These are phyloP conservation scores for Geranium incanum DNA, from an alignment of 441 rosid species.

Conservation along the genomic window DNA sequence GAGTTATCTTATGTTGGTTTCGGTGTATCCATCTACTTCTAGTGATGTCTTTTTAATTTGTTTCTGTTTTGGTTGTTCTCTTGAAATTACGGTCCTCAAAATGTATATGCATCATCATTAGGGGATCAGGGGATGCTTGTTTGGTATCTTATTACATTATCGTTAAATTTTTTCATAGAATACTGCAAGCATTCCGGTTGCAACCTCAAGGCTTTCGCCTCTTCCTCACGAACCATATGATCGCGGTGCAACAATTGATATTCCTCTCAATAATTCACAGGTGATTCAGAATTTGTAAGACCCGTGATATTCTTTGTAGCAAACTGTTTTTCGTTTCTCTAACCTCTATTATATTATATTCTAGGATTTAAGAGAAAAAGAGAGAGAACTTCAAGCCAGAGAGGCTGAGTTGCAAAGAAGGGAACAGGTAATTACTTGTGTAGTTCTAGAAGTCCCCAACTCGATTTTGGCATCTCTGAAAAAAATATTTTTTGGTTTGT, in stretches of 20 bases:
- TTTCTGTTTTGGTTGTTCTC: too few relatives aligned
- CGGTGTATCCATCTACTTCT: too few relatives aligned
- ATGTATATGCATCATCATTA: background rate
- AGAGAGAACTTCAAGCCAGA: slow-evolving; percentile 84
- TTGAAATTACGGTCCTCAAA: background rate
- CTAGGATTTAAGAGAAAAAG: slow-evolving; percentile 74
- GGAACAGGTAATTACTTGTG: slow-evolving; percentile 59
- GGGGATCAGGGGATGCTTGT: slow-evolving; percentile 6
- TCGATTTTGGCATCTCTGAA: too few relatives aligned
- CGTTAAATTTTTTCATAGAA: slow-evolving; percentile 39
- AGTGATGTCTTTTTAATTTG: too few relatives aligned
- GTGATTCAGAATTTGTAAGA: slow-evolving; percentile 27
- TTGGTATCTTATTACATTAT: slow-evolving; percentile 16
- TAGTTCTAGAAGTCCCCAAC: background rate
- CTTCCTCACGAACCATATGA: slow-evolving; percentile 98
- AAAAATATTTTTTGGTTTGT: background rate
- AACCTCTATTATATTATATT: slow-evolving; percentile 6
- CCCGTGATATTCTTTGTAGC: slow-evolving; percentile 6
- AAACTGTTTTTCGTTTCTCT: slow-evolving; percentile 4
- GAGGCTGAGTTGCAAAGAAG: slow-evolving; percentile 77
- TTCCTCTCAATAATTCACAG: slow-evolving; percentile 70
- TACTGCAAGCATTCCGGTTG: slow-evolving; percentile 61
- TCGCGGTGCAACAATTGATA: slow-evolving; percentile 74
- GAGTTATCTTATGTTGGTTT: too few relatives aligned
- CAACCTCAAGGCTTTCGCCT: slow-evolving; percentile 73